Evolutionary conservation across 306 rosid genomes (phyloP), one percentile per base, ranked within the genome.

Genomic region (Herpetospermum pedunculosum): DNA sequence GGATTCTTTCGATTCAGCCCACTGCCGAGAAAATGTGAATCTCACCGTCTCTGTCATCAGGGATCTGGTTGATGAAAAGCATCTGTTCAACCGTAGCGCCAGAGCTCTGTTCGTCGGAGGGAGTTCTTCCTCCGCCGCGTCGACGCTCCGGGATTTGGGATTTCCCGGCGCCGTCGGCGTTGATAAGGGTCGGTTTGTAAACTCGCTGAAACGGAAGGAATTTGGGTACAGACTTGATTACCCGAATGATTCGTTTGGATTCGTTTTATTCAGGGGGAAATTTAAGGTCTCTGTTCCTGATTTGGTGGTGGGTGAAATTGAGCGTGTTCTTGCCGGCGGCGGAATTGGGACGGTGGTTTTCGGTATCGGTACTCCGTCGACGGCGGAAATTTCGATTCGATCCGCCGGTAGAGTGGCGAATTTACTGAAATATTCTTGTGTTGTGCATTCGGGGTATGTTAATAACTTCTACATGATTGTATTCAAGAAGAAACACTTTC

Each of bases 271-370:
- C 14, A 86, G 79, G 74, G 93, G 89, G 77, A 55, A 77, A 0
- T 85, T 83, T 14, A 86, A 81, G 83, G 88, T 79, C 75, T 40
- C 88, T n/a, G 87, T 82, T 77, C 97, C 94, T 77, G 85, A 90
- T 13, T 71, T 84, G 67, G 82, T 90, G 25, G 89, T 90, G 70
- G 87, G 84, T 7, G 97, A 94, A 75, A 77, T 91, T 9, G 97
- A 94, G 72, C 92, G 98, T 8, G 75, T 93, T 62, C 91, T 93
- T 72, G 84, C 77, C 65, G 84, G 90, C 0, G 93, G 89, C 30
- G 98, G 98, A 49, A 78, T 85, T 6, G 98, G 92, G 18, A 96
- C 83, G n/a, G 58, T 91, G 70, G 82, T 88, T 80, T 76, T 80
- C 13, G 72, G 72, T 2, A 2, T 37, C 8, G 19, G 30, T 18